phyloP scores from a whole-genome alignment of 331 rosid genomes.

The Pyracantha coccinea region DNA sequence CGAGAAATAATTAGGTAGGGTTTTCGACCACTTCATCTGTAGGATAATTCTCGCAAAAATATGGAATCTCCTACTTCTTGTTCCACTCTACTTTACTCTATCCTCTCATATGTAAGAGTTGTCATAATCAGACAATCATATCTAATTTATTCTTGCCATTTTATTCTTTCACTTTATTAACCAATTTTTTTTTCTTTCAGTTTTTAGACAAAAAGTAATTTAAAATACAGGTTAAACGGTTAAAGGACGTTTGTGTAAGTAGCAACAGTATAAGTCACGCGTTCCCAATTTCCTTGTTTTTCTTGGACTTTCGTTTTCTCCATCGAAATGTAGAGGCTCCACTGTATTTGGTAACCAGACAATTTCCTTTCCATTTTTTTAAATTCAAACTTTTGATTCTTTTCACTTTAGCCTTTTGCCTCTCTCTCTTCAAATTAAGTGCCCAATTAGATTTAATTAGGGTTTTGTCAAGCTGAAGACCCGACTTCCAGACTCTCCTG shows the following conservation, averaged over 20 bases:
- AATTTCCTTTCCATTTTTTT: not conserved
- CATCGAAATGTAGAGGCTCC: not conserved
- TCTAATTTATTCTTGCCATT: not conserved
- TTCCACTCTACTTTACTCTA: no score
- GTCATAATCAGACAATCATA: accelerated
- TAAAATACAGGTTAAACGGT: not conserved
- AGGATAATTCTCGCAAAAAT: no score
- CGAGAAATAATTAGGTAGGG: no score
- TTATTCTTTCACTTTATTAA: no score
- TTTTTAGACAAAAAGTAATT: not conserved
- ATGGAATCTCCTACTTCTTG: no score
- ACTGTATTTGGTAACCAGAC: not conserved
- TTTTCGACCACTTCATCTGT: no score
- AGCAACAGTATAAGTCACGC: not conserved
- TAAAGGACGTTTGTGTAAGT: not conserved
- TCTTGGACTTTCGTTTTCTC: not conserved
- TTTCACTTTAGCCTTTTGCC: not conserved
- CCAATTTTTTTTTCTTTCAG: not conserved
- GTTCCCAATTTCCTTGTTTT: not conserved
- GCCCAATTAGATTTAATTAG: conserved; percentile 8
- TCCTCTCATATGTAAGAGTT: no score
- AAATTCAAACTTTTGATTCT: not conserved
- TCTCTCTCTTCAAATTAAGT: not conserved
- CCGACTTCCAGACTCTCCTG: conserved; percentile 3
- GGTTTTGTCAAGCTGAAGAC: conserved; percentile 19